These are phyloP conservation scores for Cunninghamia lanceolata DNA, from an alignment of 75 land plant genomes.

Conservation along the genomic window DNA sequence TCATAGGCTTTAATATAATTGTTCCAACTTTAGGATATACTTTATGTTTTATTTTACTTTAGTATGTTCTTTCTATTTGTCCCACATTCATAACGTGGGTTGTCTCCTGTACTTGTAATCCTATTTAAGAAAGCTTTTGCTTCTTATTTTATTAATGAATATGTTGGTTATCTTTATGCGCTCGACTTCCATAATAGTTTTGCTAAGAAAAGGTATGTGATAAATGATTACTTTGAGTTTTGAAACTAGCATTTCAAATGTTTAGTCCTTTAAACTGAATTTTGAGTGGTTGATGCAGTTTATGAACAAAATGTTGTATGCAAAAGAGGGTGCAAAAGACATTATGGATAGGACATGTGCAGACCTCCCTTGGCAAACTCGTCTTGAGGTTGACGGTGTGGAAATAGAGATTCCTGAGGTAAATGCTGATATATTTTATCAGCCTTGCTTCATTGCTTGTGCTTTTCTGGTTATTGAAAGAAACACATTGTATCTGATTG, in stretches of 20 bases:
- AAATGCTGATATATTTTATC: slow-evolving; percentile 3
- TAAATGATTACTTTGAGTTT: neutral
- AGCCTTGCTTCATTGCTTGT: neutral
- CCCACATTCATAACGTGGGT: no score
- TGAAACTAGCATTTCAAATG: neutral
- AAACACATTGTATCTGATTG: slow-evolving; percentile 4
- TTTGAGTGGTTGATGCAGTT: slow-evolving; percentile 42
- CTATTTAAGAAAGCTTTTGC: no score
- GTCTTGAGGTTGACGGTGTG: slow-evolving; percentile 75
- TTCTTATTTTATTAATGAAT: no score
- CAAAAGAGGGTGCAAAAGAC: slow-evolving; percentile 91
- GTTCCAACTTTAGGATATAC: no score
- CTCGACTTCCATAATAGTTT: no score
- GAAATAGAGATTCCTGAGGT: slow-evolving; percentile 93
- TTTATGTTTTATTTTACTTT: no score
- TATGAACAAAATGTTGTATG: slow-evolving; percentile 89
- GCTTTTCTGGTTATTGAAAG: neutral
- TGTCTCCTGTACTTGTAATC: no score
- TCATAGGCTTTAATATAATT: no score
- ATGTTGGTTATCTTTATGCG: no score
- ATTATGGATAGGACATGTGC: slow-evolving; percentile 92
- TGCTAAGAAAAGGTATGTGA: neutral
- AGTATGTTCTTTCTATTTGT: no score
- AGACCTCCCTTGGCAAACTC: slow-evolving; percentile 79
- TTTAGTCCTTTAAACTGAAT: neutral